Evolutionary conservation across 805 yeast species (phyloP), one percentile per base, ranked within the genome.

Genomic region (Monosporozyma yasuniensis): DNA sequence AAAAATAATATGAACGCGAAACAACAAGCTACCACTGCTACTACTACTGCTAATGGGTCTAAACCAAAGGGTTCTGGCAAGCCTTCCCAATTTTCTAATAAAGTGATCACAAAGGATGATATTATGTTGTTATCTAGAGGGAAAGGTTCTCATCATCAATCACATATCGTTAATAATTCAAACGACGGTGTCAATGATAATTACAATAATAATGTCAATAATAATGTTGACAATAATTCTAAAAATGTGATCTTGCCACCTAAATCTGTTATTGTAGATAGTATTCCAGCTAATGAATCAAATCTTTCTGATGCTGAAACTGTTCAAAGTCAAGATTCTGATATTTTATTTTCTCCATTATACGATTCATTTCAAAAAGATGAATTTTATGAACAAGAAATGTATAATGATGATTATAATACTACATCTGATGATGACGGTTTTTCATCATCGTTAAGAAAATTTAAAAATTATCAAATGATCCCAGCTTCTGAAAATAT

Each of bases 321-420:
- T 23, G 44, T 45, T 9, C 22, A 30, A 23, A 16, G 43, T 11
- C 48, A 52, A 12, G 63, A 59, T 37, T 51, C 61, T 1, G 64
- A 61, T 48, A 42, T 56, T 42, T 52, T 61, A 38, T 60, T 61
- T 46, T 61, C 65, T 11, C 65, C 65, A n/a, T 44, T 61, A 43
- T 34, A 49, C 34, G 48, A 48, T 37, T 52, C 54, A 6, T 28
- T 38, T 6, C 44, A 41, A 27, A 51, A 35, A 18, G 56, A 54
- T 41, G 57, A 57, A 25, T 53, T 47, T 19, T 54, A 50, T n/a
- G 54, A 52, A 22, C 59, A 52, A 47, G 52, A 61, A 42, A 59
- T 60, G 48, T 58, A 55, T 47, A 35, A 30, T 21, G 46, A 47
- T n/a, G 37, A 47, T 22, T 30, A 32, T 14, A 32, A 32, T 32